Conservation (phyloP, 2,329 filamentous ascomycete genomes). For the Helotiales sp. region DNA sequence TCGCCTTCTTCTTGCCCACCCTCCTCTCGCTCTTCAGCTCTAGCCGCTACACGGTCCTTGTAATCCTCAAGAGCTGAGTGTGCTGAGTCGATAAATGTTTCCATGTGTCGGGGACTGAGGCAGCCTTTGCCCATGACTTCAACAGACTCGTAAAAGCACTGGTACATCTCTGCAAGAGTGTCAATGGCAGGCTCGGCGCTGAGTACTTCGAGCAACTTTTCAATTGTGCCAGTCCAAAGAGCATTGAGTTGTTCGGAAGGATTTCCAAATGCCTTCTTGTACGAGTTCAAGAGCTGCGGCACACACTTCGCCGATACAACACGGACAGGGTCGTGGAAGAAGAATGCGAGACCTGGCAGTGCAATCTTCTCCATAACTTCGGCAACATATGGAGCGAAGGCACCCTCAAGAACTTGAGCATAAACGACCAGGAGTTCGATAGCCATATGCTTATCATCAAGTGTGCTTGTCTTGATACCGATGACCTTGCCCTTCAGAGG, state of each 20-base stretch:
- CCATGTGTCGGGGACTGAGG: slow-evolving; percentile 77
- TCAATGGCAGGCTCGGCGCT: slow-evolving; percentile 94
- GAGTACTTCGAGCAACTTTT: slow-evolving; percentile 90
- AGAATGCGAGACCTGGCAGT: slow-evolving; percentile 90
- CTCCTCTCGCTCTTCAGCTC: slow-evolving; percentile 76
- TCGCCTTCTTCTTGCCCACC: slow-evolving; percentile 82
- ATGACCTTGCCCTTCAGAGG: slow-evolving; percentile 98
- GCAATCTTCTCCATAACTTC: slow-evolving; percentile 98
- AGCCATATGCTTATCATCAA: slow-evolving; percentile 99
- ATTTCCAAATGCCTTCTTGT: slow-evolving; percentile 86
- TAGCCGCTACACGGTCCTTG: slow-evolving; percentile 78
- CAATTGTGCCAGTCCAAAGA: slow-evolving; percentile 82
- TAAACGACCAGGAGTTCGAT: slow-evolving; percentile 98
- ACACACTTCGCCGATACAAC: slow-evolving; percentile 94
- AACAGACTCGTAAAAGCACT: slow-evolving; percentile 98
- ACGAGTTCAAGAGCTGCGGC: slow-evolving; percentile 87
- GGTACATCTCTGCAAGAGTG: slow-evolving; percentile 97
- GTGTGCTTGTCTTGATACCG: slow-evolving; percentile 92
- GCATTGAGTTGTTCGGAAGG: slow-evolving; percentile 76
- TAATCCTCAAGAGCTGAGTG: slow-evolving; percentile 89
- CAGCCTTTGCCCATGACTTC: slow-evolving; percentile 89
- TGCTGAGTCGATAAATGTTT: slow-evolving; percentile 82
- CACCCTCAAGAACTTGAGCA: slow-evolving; percentile 88
- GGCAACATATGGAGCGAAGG: slow-evolving; percentile 87
- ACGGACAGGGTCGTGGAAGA: slow-evolving; percentile 97